Evolutionary conservation across 768 basidiomycete genomes (phyloP), one percentile per base, ranked within the genome.

Genomic region (Kwoniella mangroviensis): DNA sequence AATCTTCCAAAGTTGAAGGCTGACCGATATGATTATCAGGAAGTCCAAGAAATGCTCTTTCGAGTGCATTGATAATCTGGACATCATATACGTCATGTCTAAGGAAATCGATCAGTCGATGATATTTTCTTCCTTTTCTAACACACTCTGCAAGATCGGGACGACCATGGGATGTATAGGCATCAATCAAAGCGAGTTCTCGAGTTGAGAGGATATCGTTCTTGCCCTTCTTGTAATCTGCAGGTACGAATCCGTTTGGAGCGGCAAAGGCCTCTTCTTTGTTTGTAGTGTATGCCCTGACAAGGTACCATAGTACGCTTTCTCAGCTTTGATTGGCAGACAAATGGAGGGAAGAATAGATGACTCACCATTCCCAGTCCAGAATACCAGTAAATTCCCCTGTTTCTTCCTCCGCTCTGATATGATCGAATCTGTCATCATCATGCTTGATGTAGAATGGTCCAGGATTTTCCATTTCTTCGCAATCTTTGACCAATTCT

Each of bases 301-400:
- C 22, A 12, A 3, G 15, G 15, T 13, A 3, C 1, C 2, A 22
- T 19, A 12, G n/a, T 22, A 21, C 26, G n/a, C 43, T 10, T 22
- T 11, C 1, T 56, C n/a, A 13, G 6, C 9, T 13, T 24, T 58
- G 28, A 58, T 17, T 26, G n/a, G 24, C 21, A 49, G 15, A 19
- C 19, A 43, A n/a, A 43, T 19, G 1, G 34, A 15, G 9, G 63
- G 19, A 34, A 49, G n/a, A 24, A 24, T 7, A n/a, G 17, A 13
- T 26, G 2, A 52, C 74, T 56, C 45, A 73, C 74, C 74, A 81
- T 65, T 83, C 83, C 83, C 83, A 83, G 64, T 84, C 79, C 49
- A 84, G 78, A 55, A 81, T 75, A 17, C 75, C 72, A 2, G 70
- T 63, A 41, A 81, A 73, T 24, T 76, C 58, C 55, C 73, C 67